Base-by-base conservation (phyloP, 208 protist genomes). In the Acanthamoeba rhysodes region DNA sequence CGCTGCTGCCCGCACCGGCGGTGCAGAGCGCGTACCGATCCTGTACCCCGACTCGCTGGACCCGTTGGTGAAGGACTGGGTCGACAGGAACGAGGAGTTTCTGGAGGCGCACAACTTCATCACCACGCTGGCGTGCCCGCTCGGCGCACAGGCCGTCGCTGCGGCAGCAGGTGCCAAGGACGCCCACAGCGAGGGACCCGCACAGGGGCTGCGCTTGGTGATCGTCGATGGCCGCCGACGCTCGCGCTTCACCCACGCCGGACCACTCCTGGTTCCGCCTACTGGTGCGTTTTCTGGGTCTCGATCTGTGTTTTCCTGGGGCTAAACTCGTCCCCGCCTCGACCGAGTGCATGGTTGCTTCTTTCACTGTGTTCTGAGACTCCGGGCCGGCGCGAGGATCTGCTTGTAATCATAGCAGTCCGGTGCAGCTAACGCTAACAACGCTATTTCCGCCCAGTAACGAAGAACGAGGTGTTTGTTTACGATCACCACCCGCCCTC, bases 401-500 rank as follows among this genome's bases (percentile, higher is more conserved):
- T 50, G 48, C 12, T 0, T 16, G 48, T 50, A 37, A 50, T 80
- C 16, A 32, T 7, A 80, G 3, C 12, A 80, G 41, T 4, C 45
- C 45, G 10, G 45, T 48, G 37, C 37, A 41, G 1, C 18, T 87
- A n/a, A n/a, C n/a, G n/a, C n/a, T n/a, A n/a, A n/a, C n/a, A n/a
- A n/a, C n/a, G n/a, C n/a, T n/a, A n/a, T n/a, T n/a, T n/a, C n/a
- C n/a, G n/a, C n/a, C 24, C 50, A 32, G 16, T 10, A 50, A 41
- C 16, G 29, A 20, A 34, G 29, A 20, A 50, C 6, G 68, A 94
- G 70, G 66, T 94, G 27, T 59, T 37, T 32, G 70, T 94, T 0
- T 94, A 94, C 34, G 90, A 94, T 32, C 90, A 94, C n/a, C 90
- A 94, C 32, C 90, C 90, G 22, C 45, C 62, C 20, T 80, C 90